Base-by-base conservation (phyloP, 192 early-diverging fungal genomes). In the Lunasporangiospora selenospora region DNA sequence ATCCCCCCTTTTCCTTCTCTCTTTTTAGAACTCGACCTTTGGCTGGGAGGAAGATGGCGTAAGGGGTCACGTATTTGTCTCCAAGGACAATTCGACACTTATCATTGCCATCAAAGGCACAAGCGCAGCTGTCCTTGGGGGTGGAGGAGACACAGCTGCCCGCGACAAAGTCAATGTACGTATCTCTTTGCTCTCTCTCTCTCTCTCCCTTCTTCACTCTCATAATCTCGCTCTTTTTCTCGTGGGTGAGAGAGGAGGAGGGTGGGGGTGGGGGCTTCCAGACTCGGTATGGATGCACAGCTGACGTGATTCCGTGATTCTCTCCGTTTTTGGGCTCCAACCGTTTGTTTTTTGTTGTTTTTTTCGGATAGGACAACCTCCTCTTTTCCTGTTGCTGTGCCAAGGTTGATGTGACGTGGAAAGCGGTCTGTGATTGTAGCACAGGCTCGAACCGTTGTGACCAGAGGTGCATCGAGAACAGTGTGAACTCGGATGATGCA, bases 331-430 rank as follows among this genome's bases (percentile, higher is more conserved):
- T n/a, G n/a, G n/a, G n/a, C n/a, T n/a, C n/a, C n/a, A n/a, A n/a
- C n/a, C n/a, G n/a, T n/a, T n/a, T n/a, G n/a, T n/a, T n/a, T n/a
- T n/a, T n/a, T n/a, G n/a, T n/a, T n/a, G n/a, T n/a, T n/a, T n/a
- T n/a, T n/a, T n/a, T n/a, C n/a, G 16, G 24, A 37, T 71, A 85
- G 84, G 95, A 98, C 77, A 98, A 98, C 71, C 83, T 93, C 39
- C 81, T 97, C 63, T 98, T 98, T 64, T 95, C 93, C 4, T 98
- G 96, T 77, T 98, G 96, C 83, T 98, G 96, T 77, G 96, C 91
- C n/a, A 87, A 89, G 51, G 91, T 92, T 10, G 89, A 89, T 59
- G 83, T 87, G 49, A 81, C 83, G 6, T 98, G 95, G 95, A 79
- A 65, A 8, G 84, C 92, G 0, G 91, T 98, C 6, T 98, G 96